Base-by-base conservation (phyloP, 108 stramenopile genomes). In the Schizochytrium sp. region DNA sequence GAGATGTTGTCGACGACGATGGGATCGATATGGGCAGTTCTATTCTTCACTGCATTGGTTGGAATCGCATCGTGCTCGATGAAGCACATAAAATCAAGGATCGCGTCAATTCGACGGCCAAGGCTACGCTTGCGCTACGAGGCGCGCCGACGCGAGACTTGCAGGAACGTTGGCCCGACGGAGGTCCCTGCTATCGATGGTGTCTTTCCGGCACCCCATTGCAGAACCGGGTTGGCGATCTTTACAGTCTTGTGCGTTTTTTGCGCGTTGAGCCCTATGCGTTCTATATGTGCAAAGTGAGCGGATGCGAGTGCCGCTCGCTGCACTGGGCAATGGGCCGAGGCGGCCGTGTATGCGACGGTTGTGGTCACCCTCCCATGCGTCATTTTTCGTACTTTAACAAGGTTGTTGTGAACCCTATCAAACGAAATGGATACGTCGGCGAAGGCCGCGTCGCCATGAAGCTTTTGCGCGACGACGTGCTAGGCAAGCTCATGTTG, bases 211-310 rank as follows among this genome's bases (percentile, higher is more conserved):
- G 99, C 6, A 99, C 99, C 0, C 99, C 99, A 21, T 90, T 99
- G 43, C 99, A 99, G 93, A 99, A 99, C 89, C 92, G 98, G 12
- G 98, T 99, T n/a, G 97, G 97, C 6, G 99, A 99, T 88, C 95
- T 99, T 57, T 98, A 98, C 90, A 95, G 96, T 28, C 91, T 98
- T 60, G 96, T 99, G 72, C 94, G 98, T 14, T 99, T 99, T 88
- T 89, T 99, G 28, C 91, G 98, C 21, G 93, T 98, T 23, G 97
- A 98, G 88, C 98, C 99, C 1, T 97, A 97, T 94, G 98, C 97
- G 0, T 97, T 96, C 90, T 99, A 99, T 91, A 96, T 96, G 87
- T 99, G 99, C 92, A 95, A 95, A 92, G 76, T 53, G n/a, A 28
- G 25, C 19, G 96, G 92, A 29, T 98, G 97, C 92, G 91, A 93